Conservation (phyloP, 2,329 filamentous ascomycete genomes). For the Trichothecium roseum region DNA sequence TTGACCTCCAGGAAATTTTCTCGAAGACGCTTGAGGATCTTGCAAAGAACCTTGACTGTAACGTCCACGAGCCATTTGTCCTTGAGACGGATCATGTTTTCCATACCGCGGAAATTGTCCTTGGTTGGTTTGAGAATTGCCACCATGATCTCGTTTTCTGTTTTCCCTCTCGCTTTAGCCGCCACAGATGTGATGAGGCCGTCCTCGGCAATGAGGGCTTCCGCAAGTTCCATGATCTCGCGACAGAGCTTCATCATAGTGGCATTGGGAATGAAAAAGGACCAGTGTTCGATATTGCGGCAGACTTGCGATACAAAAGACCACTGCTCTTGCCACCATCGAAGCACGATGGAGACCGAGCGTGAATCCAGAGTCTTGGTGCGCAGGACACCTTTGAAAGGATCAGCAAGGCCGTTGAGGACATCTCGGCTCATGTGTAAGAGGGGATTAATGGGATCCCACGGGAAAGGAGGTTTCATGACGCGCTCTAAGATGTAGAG, state of each 20-base stretch:
- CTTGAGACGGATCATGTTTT: constrained; percentile 81
- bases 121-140: constrained; percentile 28
- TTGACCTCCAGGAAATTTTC: constrained; percentile 66
- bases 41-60: constrained; percentile 72
- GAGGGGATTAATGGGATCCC: constrained; percentile 46
- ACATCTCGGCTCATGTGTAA: constrained; percentile 48
- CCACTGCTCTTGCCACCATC: constrained; percentile 84
- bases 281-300: constrained; percentile 75
- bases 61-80: constrained; percentile 78
- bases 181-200: constrained; percentile 65
- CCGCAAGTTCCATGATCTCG: constrained; percentile 89
- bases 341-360: constrained; percentile 57
- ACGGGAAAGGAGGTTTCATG: constrained; percentile 29
- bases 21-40: constrained; percentile 72
- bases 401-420: constrained; percentile 44
- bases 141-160: constrained; percentile 26
- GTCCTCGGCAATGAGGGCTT: constrained; percentile 75
- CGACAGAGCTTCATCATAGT: constrained; percentile 89
- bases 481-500: constrained; percentile 28
- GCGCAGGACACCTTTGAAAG: constrained; percentile 43
- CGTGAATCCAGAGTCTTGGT: constrained; percentile 44
- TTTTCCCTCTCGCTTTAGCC: constrained; percentile 17
- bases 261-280: constrained; percentile 59
- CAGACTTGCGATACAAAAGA: constrained; percentile 71
- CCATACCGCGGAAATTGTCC: constrained; percentile 53